A percentile compares a stretch with the other conserved stretches of the same genome.
Evolutionary conservation across 768 basidiomycete genomes (phyloP).

Genomic region (Hemileccinum impolitum): DNA sequence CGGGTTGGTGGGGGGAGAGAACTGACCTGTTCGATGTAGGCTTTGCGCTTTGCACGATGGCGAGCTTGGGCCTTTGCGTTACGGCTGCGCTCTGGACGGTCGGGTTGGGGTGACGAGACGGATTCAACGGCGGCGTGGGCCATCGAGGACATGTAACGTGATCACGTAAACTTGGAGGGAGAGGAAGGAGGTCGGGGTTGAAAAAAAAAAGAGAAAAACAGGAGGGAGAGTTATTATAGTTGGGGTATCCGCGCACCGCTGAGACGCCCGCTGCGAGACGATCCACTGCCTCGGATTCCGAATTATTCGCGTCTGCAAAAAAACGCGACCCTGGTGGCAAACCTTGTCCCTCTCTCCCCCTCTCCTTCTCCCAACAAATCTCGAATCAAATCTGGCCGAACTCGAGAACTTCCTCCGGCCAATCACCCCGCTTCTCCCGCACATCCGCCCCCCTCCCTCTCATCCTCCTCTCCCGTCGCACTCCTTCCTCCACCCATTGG

Average conservation of each 20-base stretch:
- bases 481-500: no score
- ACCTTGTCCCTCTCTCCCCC: conserved; percentile 23
- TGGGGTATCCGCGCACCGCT: conserved; percentile 16
- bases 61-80: conserved; percentile 87
- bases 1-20: conserved; percentile 3
- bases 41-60: conserved; percentile 89
- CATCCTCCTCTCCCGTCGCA: no score
- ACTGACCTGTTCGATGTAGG: conserved; percentile 82
- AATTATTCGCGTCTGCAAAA: conserved; percentile 39
- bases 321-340: conserved; percentile 35
- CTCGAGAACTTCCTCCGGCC: conserved; percentile 15
- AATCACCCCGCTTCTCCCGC: conserved; percentile 20
- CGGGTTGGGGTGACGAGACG: conserved; percentile 39
- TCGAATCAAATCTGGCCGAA: conserved; percentile 32
- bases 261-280: conserved; percentile 32
- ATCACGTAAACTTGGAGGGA: conserved; percentile 37
- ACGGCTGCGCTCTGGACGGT: conserved; percentile 80
- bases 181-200: conserved; percentile 51
- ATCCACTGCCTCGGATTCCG: conserved; percentile 42
- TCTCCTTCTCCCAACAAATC: conserved; percentile 23
- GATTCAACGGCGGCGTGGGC: conserved; percentile 47
- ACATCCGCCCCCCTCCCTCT: neutral
- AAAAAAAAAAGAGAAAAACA: conserved; percentile 41
- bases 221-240: conserved; percentile 35
- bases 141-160: conserved; percentile 56